Base-by-base conservation (phyloP, 345 rosid genomes). In the Punica granatum region DNA sequence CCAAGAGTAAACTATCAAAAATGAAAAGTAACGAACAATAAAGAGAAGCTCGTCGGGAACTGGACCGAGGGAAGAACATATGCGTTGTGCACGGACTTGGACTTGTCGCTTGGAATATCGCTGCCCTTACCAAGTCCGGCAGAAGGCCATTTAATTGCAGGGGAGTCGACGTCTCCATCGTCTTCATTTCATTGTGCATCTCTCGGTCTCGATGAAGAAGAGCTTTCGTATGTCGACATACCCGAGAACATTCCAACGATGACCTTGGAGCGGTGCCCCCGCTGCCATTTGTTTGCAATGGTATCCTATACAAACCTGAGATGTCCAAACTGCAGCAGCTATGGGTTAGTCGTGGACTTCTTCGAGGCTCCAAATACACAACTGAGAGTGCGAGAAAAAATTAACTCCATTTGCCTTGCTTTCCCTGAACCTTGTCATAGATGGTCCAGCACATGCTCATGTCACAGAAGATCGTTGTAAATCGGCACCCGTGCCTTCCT, bases 261-360 rank as follows among this genome's bases (percentile, higher is more conserved):
- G 64, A 59, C 78, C 61, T 19, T 67, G 67, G 76, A 76, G 82
- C 80, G 80, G 13, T 76, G 85, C n/a, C 32, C 34, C 0, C 54
- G 25, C 37, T 81, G 85, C 74, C 14, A 67, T 66, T 69, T 78
- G 15, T 73, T 68, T 69, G 74, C 72, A 36, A 78, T 81, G 82
- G 82, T 76, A 37, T 60, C 78, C 6, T 70, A 65, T 48, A 69
- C 32, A 13, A 70, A 72, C 19, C 78, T 74, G 35, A 46, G 35
- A 10, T 78, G 85, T 51, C 85, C 82, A 14, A 71, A 53, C 0
- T 81, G 85, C 70, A 41, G 68, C 4, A 43, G 46, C 41, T 33
- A 70, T 14, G 30, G 18, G 65, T 71, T 76, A 63, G 35, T 78
- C 9, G 75, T 73, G 13, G 4, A 32, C 6, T 76, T 76, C 37